phyloP scores from a whole-genome alignment of 2,329 filamentous ascomycete genomes.

The Trichoderma cornu-damae region DNA sequence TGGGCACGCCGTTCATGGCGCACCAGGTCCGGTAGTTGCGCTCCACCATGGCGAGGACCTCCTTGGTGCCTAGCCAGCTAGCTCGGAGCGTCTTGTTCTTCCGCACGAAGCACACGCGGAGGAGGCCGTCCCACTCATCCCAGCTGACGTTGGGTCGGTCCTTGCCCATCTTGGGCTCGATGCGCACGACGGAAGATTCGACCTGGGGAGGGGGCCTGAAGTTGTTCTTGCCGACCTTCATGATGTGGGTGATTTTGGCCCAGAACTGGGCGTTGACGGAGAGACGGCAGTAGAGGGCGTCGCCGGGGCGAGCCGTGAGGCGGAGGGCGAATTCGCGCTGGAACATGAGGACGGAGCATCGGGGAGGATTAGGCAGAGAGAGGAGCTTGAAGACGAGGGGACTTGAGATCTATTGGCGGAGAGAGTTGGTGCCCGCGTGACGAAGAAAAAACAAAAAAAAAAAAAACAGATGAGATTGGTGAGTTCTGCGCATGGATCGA shows the following conservation, averaged over 20 bases:
- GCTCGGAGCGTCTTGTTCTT: slow-evolving; percentile 89
- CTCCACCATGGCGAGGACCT: slow-evolving; percentile 77
- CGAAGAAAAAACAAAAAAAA: no score
- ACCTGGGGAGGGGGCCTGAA: slow-evolving; percentile 93
- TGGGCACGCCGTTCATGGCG: slow-evolving; percentile 71
- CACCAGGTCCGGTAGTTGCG: slow-evolving; percentile 87
- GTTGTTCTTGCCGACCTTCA: slow-evolving; percentile 95
- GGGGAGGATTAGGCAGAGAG: slow-evolving; percentile 71
- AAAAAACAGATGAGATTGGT: background rate
- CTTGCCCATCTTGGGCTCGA: slow-evolving; percentile 76
- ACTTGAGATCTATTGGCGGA: slow-evolving; percentile 64
- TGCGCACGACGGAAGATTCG: slow-evolving; percentile 82
- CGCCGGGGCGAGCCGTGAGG: slow-evolving; percentile 79
- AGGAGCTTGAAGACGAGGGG: slow-evolving; percentile 90
- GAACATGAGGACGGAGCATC: slow-evolving; percentile 88
- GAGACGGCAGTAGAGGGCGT: slow-evolving; percentile 84
- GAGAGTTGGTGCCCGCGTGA: no score
- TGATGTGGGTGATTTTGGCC: slow-evolving; percentile 61
- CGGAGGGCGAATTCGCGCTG: slow-evolving; percentile 92
- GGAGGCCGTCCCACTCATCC: slow-evolving; percentile 89
- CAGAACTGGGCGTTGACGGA: slow-evolving; percentile 92
- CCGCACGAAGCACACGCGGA: slow-evolving; percentile 65
- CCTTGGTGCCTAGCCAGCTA: slow-evolving; percentile 72
- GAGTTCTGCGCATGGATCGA: no score
- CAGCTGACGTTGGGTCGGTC: slow-evolving; percentile 81